These are phyloP conservation scores for Fusarium aywerte DNA, from an alignment of 2,329 filamentous ascomycete genomes.

Conservation along the genomic window DNA sequence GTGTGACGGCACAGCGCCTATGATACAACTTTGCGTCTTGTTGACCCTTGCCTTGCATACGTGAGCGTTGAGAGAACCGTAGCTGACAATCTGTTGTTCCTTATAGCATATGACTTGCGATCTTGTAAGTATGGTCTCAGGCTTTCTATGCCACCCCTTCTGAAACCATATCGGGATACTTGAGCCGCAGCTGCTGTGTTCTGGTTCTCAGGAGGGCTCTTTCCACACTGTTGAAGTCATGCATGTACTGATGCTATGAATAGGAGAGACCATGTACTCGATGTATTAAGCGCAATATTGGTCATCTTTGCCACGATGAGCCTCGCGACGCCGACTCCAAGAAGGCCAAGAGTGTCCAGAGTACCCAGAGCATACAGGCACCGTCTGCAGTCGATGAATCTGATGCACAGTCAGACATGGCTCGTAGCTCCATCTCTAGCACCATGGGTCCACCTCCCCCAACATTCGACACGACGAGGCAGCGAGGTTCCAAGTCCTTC, in stretches of 20 bases:
- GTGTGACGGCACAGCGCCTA: slow-evolving; percentile 34
- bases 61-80: slow-evolving; percentile 32
- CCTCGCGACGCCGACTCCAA: slow-evolving; percentile 85
- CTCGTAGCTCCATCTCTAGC: slow-evolving; percentile 65
- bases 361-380: slow-evolving; percentile 54
- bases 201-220: slow-evolving; percentile 12
- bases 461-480: slow-evolving; percentile 50
- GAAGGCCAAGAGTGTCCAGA: slow-evolving; percentile 73
- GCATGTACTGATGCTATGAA: slow-evolving; percentile 45
- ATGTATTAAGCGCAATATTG: slow-evolving; percentile 98
- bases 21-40: slow-evolving; percentile 18
- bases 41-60: slow-evolving; percentile 26
- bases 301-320: slow-evolving; percentile 97
- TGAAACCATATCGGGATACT: slow-evolving; percentile 16
- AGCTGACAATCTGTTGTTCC: slow-evolving; percentile 44
- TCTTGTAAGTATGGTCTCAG: slow-evolving; percentile 71
- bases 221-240: slow-evolving; percentile 19
- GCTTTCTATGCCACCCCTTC: slow-evolving; percentile 41
- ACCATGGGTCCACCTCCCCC: slow-evolving; percentile 66
- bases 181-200: slow-evolving; percentile 25
- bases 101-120: slow-evolving; percentile 90
- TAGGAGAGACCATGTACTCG: slow-evolving; percentile 95
- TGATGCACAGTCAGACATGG: slow-evolving; percentile 61
- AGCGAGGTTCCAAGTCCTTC: slow-evolving; percentile 57
- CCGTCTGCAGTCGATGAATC: slow-evolving; percentile 70